Conservation (phyloP, 73 alveolate genomes). For the Blepharisma stoltei region DNA sequence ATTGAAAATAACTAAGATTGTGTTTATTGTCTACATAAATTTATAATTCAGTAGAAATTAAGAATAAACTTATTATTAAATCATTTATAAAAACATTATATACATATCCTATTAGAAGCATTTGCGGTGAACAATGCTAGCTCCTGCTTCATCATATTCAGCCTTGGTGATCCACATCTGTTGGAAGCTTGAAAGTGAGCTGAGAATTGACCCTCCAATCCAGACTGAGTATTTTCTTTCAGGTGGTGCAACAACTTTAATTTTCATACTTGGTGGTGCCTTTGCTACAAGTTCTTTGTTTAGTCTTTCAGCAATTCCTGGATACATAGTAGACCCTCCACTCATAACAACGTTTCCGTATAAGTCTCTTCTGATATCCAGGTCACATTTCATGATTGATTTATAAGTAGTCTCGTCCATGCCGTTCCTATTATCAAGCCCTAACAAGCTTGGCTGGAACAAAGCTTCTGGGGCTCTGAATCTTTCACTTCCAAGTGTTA, state of each 20-base stretch:
- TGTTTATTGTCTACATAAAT: no score
- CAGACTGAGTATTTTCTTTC: constrained; percentile 69
- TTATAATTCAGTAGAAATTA: no score
- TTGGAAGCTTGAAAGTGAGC: constrained; percentile 72
- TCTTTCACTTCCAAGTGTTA: constrained; percentile 67
- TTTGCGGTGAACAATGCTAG: constrained; percentile 93
- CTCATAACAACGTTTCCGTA: constrained; percentile 75
- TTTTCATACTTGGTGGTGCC: constrained; percentile 44
- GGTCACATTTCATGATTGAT: constrained; percentile 70
- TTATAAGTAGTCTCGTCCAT: constrained; percentile 74
- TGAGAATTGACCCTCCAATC: constrained; percentile 83
- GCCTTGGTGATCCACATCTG: constrained; percentile 96
- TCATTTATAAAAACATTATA: no score
- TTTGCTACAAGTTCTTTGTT: constrained; percentile 73
- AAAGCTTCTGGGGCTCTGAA: constrained; percentile 84
- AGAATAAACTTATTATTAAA: no score
- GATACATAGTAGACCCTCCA: constrained; percentile 83
- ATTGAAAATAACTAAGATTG: no score
- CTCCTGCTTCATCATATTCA: constrained; percentile 97
- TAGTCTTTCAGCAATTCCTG: constrained; percentile 75
- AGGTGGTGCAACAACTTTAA: constrained; percentile 65
- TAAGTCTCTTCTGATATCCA: constrained; percentile 67
- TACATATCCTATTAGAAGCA: no score
- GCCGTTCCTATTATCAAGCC: constrained; percentile 69
- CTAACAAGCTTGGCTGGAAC: constrained; percentile 74